Conservation (phyloP, 202 grass and related monocot species). For the Musa balbisiana region DNA sequence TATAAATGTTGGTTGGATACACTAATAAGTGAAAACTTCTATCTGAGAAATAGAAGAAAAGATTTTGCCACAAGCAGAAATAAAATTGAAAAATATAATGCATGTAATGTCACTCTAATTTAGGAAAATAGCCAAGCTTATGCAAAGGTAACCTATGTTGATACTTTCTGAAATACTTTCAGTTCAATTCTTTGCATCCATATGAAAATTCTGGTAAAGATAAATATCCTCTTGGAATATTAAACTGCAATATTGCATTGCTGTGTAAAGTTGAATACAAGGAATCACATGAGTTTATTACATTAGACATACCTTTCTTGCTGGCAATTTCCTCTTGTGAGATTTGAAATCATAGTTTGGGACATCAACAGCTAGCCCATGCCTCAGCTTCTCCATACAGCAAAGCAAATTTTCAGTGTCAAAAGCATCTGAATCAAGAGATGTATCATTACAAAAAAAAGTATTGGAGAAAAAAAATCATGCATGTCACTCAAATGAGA, state of each 20-base stretch:
- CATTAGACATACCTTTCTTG: slow-evolving; percentile 52
- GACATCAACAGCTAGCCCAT: slow-evolving; percentile 67
- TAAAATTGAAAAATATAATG: no score
- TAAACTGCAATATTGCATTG: not conserved
- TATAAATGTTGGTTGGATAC: not conserved
- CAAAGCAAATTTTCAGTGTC: slow-evolving; percentile 71
- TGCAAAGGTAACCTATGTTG: no score
- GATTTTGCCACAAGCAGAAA: no score
- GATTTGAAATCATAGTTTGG: slow-evolving; percentile 90
- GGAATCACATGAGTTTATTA: not conserved
- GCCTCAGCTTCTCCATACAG: slow-evolving; percentile 79
- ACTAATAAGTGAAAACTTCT: not conserved
- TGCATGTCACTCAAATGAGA: not conserved
- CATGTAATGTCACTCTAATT: no score
- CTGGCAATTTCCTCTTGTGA: slow-evolving; percentile 54
- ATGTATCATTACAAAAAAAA: not conserved
- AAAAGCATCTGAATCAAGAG: slow-evolving; percentile 77
- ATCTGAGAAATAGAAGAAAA: not conserved
- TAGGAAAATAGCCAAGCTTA: no score
- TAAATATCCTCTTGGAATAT: not conserved
- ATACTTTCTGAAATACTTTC: no score
- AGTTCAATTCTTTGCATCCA: not conserved
- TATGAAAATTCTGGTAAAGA: not conserved
- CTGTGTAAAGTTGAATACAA: not conserved
- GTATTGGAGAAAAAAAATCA: not conserved